Base-by-base conservation (phyloP, 2,329 filamentous ascomycete species). In the Ceratocystis lukuohia region DNA sequence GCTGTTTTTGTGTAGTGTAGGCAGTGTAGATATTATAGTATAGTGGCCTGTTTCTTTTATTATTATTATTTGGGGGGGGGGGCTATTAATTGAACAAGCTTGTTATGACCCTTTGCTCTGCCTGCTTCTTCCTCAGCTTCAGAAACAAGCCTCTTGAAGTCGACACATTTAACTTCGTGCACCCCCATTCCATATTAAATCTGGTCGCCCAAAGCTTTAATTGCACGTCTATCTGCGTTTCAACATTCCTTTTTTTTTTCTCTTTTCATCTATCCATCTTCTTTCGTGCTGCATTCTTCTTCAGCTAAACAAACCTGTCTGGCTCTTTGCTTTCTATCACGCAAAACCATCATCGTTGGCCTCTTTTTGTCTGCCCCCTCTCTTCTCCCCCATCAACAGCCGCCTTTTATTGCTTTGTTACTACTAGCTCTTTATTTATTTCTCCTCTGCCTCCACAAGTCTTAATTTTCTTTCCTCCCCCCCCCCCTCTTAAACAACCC, bases 311-410 rank as follows among this genome's bases (percentile, higher is more conserved):
- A 10, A 12, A 22, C 46, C 20, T 50, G 46, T 22, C 46, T 50
- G 20, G 20, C 22, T 53, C 8, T 25, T 28, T 25, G 48, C 48
- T 25, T 53, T 62, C 33, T 50, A 63, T 30, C 20, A 45, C 44
- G 61, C 61, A 45, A 44, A 63, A 30, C 17, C 44, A 41, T 41
- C 22, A 48, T 50, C 50, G 45, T 41, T 66, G 56, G 46, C 61
- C 67, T 64, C 64, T 68, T 69, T 66, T 68, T 41, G 37, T 5
- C 37, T 41, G 10, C 37, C 37, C 37, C 10, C 37, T 41, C 37
- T 67, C 62, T 64, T 67, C 45, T 44, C 66, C 61, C 66, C 53
- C 62, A 48, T 62, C 67, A 59, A 57, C 64, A 69, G 64, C 50
- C 68, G 28, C 56, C 44, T 46, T 63, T 48, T 20, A 48, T 63